Conservation (phyloP, 495 filamentous ascomycete species). For the Xylaria venustula region DNA sequence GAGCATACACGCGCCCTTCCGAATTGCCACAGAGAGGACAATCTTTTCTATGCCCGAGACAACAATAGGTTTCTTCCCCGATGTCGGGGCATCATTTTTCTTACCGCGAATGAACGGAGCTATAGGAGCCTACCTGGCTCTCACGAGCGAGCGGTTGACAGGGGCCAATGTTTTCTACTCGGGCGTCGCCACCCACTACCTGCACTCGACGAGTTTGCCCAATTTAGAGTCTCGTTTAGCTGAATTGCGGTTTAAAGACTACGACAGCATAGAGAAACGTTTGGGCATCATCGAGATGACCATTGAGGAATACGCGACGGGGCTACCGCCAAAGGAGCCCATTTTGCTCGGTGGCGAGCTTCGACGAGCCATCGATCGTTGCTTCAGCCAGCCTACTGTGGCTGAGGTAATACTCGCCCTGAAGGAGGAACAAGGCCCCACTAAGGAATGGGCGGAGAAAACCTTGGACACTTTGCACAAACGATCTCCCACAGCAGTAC, state of each 20-base stretch:
- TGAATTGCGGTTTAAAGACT: slow-evolving; percentile 83
- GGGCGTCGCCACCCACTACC: slow-evolving; percentile 89
- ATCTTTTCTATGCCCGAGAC: slow-evolving; percentile 98
- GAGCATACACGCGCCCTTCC: slow-evolving; percentile 89
- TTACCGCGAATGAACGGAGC: slow-evolving; percentile 81
- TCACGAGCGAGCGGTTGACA: slow-evolving; percentile 77
- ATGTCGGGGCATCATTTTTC: slow-evolving; percentile 95
- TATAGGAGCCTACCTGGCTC: slow-evolving; percentile 83
- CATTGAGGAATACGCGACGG: slow-evolving; percentile 86
- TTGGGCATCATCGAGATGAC: slow-evolving; percentile 74
- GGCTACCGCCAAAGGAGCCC: slow-evolving; percentile 69
- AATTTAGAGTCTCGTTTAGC: slow-evolving; percentile 80
- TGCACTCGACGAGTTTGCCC: slow-evolving; percentile 82
- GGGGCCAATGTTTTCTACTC: slow-evolving; percentile 82
- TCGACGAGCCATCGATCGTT: slow-evolving; percentile 79
- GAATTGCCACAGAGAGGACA: slow-evolving; percentile 93
- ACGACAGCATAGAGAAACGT: slow-evolving; percentile 57
- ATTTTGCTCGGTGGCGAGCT: slow-evolving; percentile 62
- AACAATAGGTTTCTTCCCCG: slow-evolving; percentile 95
- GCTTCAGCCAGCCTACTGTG: slow-evolving; percentile 65
- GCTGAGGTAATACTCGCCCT: slow-evolving; percentile 70
- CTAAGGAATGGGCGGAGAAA: slow-evolving; percentile 68
- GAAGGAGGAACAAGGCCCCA: slow-evolving; percentile 49
- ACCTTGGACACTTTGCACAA: slow-evolving; percentile 67
- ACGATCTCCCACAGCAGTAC: slow-evolving; percentile 79